Evolutionary conservation across 2,329 filamentous ascomycete species (phyloP), one percentile per base, ranked within the genome.

Genomic region (Fusarium proliferatum): DNA sequence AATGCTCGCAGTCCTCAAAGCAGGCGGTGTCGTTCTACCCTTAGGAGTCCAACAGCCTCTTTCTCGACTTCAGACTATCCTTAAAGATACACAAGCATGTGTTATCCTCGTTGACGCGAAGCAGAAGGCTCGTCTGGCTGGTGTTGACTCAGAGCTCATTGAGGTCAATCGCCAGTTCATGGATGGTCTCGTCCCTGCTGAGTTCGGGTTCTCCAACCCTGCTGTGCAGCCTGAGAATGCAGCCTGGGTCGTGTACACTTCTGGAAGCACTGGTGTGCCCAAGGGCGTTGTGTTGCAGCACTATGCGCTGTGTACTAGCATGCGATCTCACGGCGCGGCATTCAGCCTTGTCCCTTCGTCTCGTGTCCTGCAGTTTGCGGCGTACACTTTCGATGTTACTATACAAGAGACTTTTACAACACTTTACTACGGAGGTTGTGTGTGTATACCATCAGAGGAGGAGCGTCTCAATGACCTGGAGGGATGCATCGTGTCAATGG

Each of bases 381-480:
- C 60, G 1, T 57, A 58, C 13, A 57, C 53, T 12, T 62, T 62
- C 19, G 60, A 62, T 19, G 60, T 58, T 12, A 62, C 60, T 1
- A 33, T 62, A 12, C 60, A 62, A 58, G 60, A 62, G 33, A 62
- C 53, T 0, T 58, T 62, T 9, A 58, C 60, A 26, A 62, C 60
- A 2, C 33, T 62, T 5, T 58, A 46, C 10, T 58, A 26, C 3
- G 53, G 42, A 21, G 51, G 60, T 2, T 62, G 51, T 1, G 60
- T 62, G 3, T 62, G 60, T 9, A 62, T 62, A 39, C 60, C 60
- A 0, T 62, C 60, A 6, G 60, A 62, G 12, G 51, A 62, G 0
- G 51, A 39, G 2, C 51, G 60, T 12, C 51, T 62, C 1, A 62
- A 58, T 16, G 30, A 56, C 1, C 33, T 62, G 13, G 39, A 56